Base-by-base conservation (phyloP, 2,329 filamentous ascomycete genomes). In the Sporothrix mexicana region DNA sequence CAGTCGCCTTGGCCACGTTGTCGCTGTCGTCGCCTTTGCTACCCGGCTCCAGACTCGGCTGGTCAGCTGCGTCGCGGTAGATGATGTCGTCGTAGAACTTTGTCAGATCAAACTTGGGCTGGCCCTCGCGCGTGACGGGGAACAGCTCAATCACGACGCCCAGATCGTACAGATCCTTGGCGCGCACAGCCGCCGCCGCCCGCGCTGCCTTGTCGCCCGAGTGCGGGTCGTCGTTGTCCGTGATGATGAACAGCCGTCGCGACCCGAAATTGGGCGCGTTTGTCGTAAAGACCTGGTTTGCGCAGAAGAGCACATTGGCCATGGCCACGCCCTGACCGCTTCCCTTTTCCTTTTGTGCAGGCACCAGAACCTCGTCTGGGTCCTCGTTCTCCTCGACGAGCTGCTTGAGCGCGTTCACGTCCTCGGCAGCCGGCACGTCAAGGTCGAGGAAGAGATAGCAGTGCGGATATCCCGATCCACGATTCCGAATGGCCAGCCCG, bases 61-160 rank as follows among this genome's bases (percentile, higher is more conserved):
- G 93, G 62, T 93, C 90, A 12, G 87, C 84, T 3, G 92, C 89
- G 47, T 93, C 88, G 73, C 91, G 92, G 81, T 98, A 98, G 74
- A 98, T 91, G 67, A 99, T 96, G 79, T 98, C 94, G 81, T 98
- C 93, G 81, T 98, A 99, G 81, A 99, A 99, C 73, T 92, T 95
- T 72, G 88, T 86, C 4, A 93, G 85, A 76, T 97, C 92, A 78
- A 99, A 99, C 47, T 87, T 88, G 75, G 45, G 66, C 47, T 88
- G 86, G 41, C 91, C 90, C 2, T 81, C 84, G 0, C 88, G 88
- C 30, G 92, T 93, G 73, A 99, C 95, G 0, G 96, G 95, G 77
- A 98, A 99, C 0, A 99, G 84, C 78, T 98, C 95, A 74, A 99
- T 97, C 0, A 89, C 89, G 43, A 98, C 94, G 3, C 95, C 94